Evolutionary conservation across 225 moss, liverwort and hornwort genomes (phyloP), one percentile per base, ranked within the genome.

Genomic region (Takakia lepidozioides): DNA sequence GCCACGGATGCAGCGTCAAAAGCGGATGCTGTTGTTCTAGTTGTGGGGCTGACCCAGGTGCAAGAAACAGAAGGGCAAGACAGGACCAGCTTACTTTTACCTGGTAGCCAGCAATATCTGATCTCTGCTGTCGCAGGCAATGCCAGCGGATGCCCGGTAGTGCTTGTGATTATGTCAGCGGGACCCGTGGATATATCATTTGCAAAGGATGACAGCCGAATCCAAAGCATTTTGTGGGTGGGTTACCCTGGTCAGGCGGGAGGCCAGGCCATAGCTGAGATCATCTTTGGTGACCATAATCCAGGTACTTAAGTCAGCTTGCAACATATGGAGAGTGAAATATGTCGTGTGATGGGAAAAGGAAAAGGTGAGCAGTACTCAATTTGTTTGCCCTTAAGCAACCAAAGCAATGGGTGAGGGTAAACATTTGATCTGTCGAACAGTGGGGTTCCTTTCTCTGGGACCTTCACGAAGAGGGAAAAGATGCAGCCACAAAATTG

Each of bases 191-290:
- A 95, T 39, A 59, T 87, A 13, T 51, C 57, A 0, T 90, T 95
- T 53, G 95, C 87, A 1, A 85, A 82, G 54, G 43, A 61, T 3
- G 73, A 85, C 34, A 63, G 58, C 7, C 65, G 51, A 15, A 74
- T 95, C 15, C 69, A 74, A 13, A 75, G 87, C 49, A 90, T 95
- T 30, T 27, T 95, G n/a, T 95, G 95, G 95, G 69, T 80, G 30
- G 95, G 95, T 8, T 95, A 90, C 15, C 95, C 90, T 0, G 95
- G 95, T 3, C 71, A 90, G 52, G 70, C 80, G 13, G 95, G 95
- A 13, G 95, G 95, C 1, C 80, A 80, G 51, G 95, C 95, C 5
- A 54, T 95, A 6, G 90, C 90, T 14, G 64, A 95, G 3, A 60
- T 90, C 11, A 51, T 95, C 46, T 90, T 87, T 7, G 95, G 95